Percentiles rank a stretch among this genome's conserved stretches.
Conservation (phyloP, 352 stramenopile species). For the Globisporangium perplexum region DNA sequence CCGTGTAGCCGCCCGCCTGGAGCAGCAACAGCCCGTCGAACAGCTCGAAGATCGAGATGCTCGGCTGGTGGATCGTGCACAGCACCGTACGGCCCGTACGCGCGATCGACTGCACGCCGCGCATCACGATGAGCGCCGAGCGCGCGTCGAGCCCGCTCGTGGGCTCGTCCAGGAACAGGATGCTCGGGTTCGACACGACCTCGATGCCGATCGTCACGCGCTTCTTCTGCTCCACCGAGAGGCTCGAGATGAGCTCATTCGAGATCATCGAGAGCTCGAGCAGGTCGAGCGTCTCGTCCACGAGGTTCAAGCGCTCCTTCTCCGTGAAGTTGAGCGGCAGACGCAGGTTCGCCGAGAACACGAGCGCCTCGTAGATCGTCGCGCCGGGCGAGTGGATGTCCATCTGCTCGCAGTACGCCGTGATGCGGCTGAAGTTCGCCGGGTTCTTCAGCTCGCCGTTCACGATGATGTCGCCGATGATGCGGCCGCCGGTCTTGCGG, state of each 20-base stretch:
- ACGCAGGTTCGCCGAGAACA: constrained; percentile 88
- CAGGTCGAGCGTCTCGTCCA: constrained; percentile 26
- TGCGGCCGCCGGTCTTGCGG: constrained; percentile 38
- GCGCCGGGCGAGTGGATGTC: constrained; percentile 78
- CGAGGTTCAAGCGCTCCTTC: constrained; percentile 13
- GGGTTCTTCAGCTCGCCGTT: constrained; percentile 65
- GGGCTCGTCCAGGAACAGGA: too few species aligned
- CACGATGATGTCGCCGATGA: constrained; percentile 73
- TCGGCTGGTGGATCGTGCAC: constrained; percentile 1
- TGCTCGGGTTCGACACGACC: too few species aligned
- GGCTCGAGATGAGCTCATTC: too few species aligned
- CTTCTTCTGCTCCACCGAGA: too few species aligned
- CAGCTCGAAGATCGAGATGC: constrained; percentile 16
- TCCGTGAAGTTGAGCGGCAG: constrained; percentile 44
- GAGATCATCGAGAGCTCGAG: constrained; percentile 16
- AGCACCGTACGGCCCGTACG: too few species aligned
- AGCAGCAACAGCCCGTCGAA: too few species aligned
- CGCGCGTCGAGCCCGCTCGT: too few species aligned
- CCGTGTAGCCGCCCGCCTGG: constrained; percentile 16
- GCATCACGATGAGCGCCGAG: too few species aligned
- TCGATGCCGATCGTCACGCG: too few species aligned
- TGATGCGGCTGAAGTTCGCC: constrained; percentile 26
- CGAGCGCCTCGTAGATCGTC: constrained; percentile 77
- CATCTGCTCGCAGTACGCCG: constrained; percentile 83
- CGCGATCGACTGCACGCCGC: too few species aligned